These are phyloP conservation scores for Mimosa bimucronata DNA, from an alignment of 306 rosid genomes.

Conservation along the genomic window DNA sequence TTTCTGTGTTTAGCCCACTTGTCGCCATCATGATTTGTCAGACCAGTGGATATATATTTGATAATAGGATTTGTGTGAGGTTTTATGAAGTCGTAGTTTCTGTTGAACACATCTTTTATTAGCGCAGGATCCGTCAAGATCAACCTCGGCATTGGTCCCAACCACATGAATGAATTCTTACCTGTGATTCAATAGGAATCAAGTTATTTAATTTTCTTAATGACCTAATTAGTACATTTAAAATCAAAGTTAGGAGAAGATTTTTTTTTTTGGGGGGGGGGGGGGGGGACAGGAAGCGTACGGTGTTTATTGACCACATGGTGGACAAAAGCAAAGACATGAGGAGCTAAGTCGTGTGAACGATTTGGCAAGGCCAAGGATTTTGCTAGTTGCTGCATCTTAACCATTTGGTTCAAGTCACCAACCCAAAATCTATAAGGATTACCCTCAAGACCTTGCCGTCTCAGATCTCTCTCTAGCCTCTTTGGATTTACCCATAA, in stretches of 20 bases:
- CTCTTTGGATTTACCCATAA: constrained; percentile 62
- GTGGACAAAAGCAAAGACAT: constrained; percentile 34
- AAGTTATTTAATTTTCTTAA: too few relatives aligned
- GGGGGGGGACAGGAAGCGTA: background rate
- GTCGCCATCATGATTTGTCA: constrained; percentile 37
- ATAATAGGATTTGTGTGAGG: background rate
- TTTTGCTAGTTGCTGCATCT: constrained; percentile 30
- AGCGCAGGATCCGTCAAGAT: too few relatives aligned
- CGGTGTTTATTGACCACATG: constrained; percentile 43
- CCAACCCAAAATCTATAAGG: constrained; percentile 47
- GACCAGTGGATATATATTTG: constrained; percentile 32
- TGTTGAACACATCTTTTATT: too few relatives aligned
- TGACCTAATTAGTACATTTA: too few relatives aligned
- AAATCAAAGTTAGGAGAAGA: too few relatives aligned
- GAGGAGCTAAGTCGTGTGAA: constrained; percentile 45
- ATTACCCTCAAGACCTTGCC: constrained; percentile 55
- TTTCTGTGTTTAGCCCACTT: constrained; percentile 60
- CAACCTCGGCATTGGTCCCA: too few relatives aligned
- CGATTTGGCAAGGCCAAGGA: constrained; percentile 45
- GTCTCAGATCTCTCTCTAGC: constrained; percentile 47
- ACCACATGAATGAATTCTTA: too few relatives aligned
- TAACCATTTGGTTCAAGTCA: constrained; percentile 30
- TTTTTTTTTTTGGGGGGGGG: too few relatives aligned
- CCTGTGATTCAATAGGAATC: too few relatives aligned
- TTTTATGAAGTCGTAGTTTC: constrained; percentile 4